Evolutionary conservation across 441 rosid genomes (phyloP).

Genomic region (Croton setiger): DNA sequence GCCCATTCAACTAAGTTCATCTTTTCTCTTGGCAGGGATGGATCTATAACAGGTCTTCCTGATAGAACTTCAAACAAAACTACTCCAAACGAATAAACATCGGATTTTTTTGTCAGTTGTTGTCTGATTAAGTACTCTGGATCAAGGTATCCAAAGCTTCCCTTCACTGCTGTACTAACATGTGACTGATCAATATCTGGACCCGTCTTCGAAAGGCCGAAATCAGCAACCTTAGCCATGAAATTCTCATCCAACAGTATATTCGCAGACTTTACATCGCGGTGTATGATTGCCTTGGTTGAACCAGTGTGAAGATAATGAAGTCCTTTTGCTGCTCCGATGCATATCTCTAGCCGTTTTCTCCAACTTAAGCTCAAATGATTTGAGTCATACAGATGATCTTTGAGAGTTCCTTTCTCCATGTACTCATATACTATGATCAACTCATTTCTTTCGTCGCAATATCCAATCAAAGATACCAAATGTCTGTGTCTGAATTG

Average conservation of each 20-base stretch:
- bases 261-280: slow-evolving; percentile 85
- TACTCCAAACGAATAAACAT: slow-evolving; percentile 91
- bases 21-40: slow-evolving; percentile 61
- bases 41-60: slow-evolving; percentile 77
- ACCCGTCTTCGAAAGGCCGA: slow-evolving; percentile 75
- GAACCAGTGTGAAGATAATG: slow-evolving; percentile 96
- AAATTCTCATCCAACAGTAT: slow-evolving; percentile 68
- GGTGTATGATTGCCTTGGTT: slow-evolving; percentile 69
- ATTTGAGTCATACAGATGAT: slow-evolving; percentile 54
- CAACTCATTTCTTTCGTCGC: slow-evolving; percentile 71
- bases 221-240: slow-evolving; percentile 92
- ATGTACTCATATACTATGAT: slow-evolving; percentile 85
- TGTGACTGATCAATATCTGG: slow-evolving; percentile 78
- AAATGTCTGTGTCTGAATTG: slow-evolving; percentile 84
- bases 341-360: slow-evolving; percentile 74
- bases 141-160: slow-evolving; percentile 90
- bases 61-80: slow-evolving; percentile 75
- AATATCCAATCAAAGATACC: slow-evolving; percentile 79
- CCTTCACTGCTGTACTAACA: slow-evolving; percentile 87
- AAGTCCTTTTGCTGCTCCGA: slow-evolving; percentile 82
- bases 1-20: slow-evolving; percentile 76
- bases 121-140: slow-evolving; percentile 80
- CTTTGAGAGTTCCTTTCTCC: slow-evolving; percentile 76
- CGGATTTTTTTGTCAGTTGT: slow-evolving; percentile 73
- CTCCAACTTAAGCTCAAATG: slow-evolving; percentile 60